Base-by-base conservation (phyloP, 306 rosid species). In the Benincasa hispida region DNA sequence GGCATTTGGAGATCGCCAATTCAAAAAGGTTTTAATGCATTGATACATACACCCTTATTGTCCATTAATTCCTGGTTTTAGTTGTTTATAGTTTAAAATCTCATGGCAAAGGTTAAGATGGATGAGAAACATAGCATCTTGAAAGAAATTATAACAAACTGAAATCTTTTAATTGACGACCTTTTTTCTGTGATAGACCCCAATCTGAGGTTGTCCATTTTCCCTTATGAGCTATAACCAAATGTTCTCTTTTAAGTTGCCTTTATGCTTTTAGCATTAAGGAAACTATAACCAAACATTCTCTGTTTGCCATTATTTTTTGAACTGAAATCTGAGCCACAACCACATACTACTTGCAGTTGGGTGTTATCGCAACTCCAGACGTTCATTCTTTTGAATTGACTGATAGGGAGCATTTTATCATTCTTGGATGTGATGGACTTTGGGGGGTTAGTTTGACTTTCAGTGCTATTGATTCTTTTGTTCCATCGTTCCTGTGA, bases 341-440 rank as follows among this genome's bases (percentile, higher is more conserved):
- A 62, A 58, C 76, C 76, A 48, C n/a, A 34, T 70, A 27, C 76
- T 24, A 79, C 76, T 68, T 83, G 91, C 96, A 93, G 97, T 92
- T 88, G 80, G 98, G 98, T 25, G 88, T 89, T 81, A 76, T 77
- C 82, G 98, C 92, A 19, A 88, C 86, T 78, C 98, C 97, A 4
- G 97, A 93, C 78, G 67, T 91, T 62, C 92, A 91, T 84, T 89
- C 92, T 53, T 93, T 93, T 55, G 96, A 89, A 79, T 84, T 93
- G 30, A 89, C 92, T 37, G 85, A 82, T 57, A 86, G 92, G 83
- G 98, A 89, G 77, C 91, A 81, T 81, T 93, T 93, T 87, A 88
- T 93, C 63, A 91, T 93, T 82, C 97, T 93, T 80, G 98, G 98
- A 70, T 93, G 97, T 50, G 97, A 93, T 79, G 96, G 98, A 84